phyloP scores from a whole-genome alignment of 2,329 filamentous ascomycete species.

The Rhynchosporium agropyri region DNA sequence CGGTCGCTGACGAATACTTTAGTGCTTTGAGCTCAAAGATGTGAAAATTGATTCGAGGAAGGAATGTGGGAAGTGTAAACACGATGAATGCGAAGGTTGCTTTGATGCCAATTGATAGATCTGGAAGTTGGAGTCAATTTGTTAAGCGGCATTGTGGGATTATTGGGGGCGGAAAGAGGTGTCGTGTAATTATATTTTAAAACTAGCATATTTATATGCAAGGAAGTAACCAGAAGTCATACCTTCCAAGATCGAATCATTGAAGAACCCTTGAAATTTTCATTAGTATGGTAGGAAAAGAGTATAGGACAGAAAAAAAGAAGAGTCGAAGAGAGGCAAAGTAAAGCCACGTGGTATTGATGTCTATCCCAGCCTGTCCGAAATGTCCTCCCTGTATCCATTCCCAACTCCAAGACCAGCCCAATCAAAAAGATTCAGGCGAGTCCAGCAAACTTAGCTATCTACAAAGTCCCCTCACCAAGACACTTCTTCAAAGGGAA shows the following conservation, averaged over 20 bases:
- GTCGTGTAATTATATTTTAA: too few species aligned
- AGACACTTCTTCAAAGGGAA: constrained; percentile 46
- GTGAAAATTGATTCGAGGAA: neutral
- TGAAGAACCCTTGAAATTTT: too few species aligned
- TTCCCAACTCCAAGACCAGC: neutral
- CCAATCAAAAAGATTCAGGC: neutral
- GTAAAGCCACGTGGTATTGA: neutral
- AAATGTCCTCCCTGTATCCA: neutral
- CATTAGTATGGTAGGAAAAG: too few species aligned
- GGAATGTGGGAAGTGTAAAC: neutral
- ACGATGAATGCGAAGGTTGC: neutral
- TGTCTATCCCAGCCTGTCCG: neutral
- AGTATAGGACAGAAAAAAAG: neutral
- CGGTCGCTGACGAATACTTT: neutral
- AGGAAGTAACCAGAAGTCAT: too few species aligned
- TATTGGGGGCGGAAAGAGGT: too few species aligned
- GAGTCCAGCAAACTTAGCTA: neutral
- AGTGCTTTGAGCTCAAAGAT: constrained; percentile 8
- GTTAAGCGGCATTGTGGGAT: too few species aligned
- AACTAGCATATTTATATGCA: too few species aligned
- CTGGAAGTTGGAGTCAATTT: neutral
- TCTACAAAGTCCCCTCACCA: constrained; percentile 40
- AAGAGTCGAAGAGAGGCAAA: neutral
- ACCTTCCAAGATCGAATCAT: too few species aligned
- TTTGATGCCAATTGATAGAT: neutral